Conservation (phyloP, 768 basidiomycete genomes). For the Auriscalpium microsporum region DNA sequence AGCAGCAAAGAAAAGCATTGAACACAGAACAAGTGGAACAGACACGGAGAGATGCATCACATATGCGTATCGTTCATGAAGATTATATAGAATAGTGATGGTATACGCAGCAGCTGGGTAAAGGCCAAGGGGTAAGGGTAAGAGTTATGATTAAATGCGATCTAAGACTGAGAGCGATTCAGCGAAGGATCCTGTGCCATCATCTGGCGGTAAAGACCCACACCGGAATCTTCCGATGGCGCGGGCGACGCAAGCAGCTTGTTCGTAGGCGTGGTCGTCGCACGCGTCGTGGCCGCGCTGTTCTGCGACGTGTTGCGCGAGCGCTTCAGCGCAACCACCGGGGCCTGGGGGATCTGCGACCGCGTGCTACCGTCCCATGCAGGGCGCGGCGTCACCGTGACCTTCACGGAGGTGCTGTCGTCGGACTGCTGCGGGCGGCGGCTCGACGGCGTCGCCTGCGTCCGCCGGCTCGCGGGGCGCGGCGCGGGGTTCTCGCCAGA, state of each 20-base stretch:
- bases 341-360: slow-evolving; percentile 22
- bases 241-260: slow-evolving; percentile 59
- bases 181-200: slow-evolving; percentile 68
- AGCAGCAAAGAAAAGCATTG: slow-evolving; percentile 15
- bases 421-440: slow-evolving; percentile 45
- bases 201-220: slow-evolving; percentile 77
- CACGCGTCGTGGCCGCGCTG: slow-evolving; percentile 38
- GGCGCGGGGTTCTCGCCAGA: slow-evolving; percentile 42
- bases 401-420: slow-evolving; percentile 54
- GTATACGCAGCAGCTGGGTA: slow-evolving; percentile 3
- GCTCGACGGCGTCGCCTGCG: slow-evolving; percentile 36
- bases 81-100: slow-evolving; percentile 13
- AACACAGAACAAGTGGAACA: neutral
- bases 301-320: slow-evolving; percentile 67
- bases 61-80: slow-evolving; percentile 16
- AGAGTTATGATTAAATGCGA: slow-evolving; percentile 16
- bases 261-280: slow-evolving; percentile 29
- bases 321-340: slow-evolving; percentile 37
- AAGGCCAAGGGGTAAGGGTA: neutral
- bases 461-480: slow-evolving; percentile 60
- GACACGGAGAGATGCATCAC: slow-evolving; percentile 6
- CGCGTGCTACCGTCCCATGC: slow-evolving; percentile 63
- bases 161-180: slow-evolving; percentile 21
- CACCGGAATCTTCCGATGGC: slow-evolving; percentile 75
- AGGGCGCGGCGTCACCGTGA: slow-evolving; percentile 60